Base-by-base conservation (phyloP, 305 asterid genomes). In the Lippia alba region DNA sequence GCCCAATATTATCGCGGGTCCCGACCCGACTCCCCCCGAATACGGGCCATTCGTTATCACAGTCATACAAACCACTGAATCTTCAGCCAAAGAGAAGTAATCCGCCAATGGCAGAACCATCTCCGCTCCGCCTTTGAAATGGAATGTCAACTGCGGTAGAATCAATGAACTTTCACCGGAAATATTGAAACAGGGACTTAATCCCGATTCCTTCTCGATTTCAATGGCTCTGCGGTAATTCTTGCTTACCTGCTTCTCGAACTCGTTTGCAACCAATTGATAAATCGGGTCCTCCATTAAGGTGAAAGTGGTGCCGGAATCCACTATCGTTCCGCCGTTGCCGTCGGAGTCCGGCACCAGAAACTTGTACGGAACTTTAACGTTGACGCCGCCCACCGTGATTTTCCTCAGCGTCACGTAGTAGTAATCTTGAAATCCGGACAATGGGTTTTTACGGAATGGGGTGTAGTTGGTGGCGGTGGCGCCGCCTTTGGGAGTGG, bases 271-370 rank as follows among this genome's bases (percentile, higher is more conserved):
- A 3, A 87, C 79, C 46, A 74, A 14, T 4, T 83, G 78, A 17
- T 51, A 74, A 11, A 77, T 68, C 8, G 41, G 64, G 0, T 32
- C 46, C 32, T 87, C 89, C 77, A 85, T 73, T 73, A 39, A 70
- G 12, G 89, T 87, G 73, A 83, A 80, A 4, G 91, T 83, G 39
- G 78, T 66, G 59, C 89, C 91, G 76, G 91, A 82, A 41, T 85
- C 94, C 46, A 88, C 65, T 0, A 85, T 78, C 44, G 89, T 77
- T 9, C 94, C 94, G 61, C 86, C 88, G 56, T 73, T 59, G 4
- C 91, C 91, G 24, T 5, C 78, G 66, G 74, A 48, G 20, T 81
- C 91, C 14, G 86, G 55, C 71, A 75, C 85, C 63, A 83, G 81
- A 41, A 39, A 75, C 7, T 61, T 73, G 70, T 78, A 64, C 19